A percentile compares a stretch with the other conserved stretches of the same genome.
Evolutionary conservation across 2,329 filamentous ascomycete species (phyloP).

Genomic region (Arthroderma sp.): DNA sequence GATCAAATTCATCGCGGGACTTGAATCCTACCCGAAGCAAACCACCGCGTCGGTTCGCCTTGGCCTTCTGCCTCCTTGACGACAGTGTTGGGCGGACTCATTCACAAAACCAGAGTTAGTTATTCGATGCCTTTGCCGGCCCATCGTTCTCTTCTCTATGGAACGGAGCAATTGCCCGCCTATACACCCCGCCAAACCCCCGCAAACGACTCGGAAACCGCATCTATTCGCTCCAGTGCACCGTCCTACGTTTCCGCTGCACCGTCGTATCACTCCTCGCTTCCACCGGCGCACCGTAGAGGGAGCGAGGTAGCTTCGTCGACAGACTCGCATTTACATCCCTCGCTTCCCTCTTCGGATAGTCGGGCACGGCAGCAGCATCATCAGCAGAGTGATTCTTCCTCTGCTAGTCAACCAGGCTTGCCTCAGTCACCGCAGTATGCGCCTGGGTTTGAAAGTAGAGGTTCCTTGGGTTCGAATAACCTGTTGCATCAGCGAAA

Average conservation of each 20-base stretch:
- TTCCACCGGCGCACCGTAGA: constrained; percentile 8
- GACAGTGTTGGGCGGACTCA: too few species aligned
- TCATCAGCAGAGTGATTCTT: background rate
- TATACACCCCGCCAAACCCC: constrained; percentile 11
- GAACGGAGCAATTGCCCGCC: constrained; percentile 10
- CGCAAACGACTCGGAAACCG: constrained; percentile 47
- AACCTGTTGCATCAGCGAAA: background rate
- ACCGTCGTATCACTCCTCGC: constrained; percentile 47
- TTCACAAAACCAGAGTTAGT: too few species aligned
- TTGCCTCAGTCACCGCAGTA: constrained; percentile 20
- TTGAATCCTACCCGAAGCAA: too few species aligned
- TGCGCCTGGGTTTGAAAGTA: constrained; percentile 36
- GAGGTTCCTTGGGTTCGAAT: background rate
- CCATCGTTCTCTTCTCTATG: constrained; percentile 11
- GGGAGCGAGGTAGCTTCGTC: constrained; percentile 4
- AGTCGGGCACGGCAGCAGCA: background rate
- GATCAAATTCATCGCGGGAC: too few species aligned
- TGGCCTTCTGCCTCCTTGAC: background rate
- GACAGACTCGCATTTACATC: constrained; percentile 16
- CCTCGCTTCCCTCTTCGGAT: background rate
- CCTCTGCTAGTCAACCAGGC: constrained; percentile 4
- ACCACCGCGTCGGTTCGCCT: background rate
- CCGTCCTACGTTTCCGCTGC: constrained; percentile 56
- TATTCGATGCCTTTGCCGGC: constrained; percentile 8
- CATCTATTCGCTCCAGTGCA: constrained; percentile 53